Evolutionary conservation across 345 rosid genomes (phyloP).

Genomic region (Kernera saxatilis): DNA sequence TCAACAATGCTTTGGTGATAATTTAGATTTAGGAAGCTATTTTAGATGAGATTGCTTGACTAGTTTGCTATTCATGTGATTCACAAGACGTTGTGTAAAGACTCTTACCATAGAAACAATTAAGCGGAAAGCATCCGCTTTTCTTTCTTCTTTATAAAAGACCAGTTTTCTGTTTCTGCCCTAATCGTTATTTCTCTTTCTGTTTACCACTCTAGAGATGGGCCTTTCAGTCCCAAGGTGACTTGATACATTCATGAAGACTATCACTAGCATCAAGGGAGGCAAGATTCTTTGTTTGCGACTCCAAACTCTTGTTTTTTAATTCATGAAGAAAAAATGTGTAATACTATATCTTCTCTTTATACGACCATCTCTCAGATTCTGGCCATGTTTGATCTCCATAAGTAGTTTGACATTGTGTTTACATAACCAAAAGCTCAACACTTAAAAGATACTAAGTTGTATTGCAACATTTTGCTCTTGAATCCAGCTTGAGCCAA

Average conservation of each 20-base stretch:
- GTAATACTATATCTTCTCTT: constrained; percentile 11
- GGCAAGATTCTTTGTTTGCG: constrained; percentile 10
- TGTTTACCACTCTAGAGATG: constrained; percentile 48
- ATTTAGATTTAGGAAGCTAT: constrained; percentile 18
- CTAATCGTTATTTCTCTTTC: constrained; percentile 4
- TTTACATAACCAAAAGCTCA: neutral
- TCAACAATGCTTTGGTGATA: constrained; percentile 33
- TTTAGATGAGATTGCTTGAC: constrained; percentile 9
- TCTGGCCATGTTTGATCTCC: neutral
- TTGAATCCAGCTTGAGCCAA: constrained; percentile 66
- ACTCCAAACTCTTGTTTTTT: constrained; percentile 13
- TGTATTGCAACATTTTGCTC: constrained; percentile 19
- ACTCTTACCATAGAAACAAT: neutral
- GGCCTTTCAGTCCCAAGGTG: constrained; percentile 94
- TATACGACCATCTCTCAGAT: neutral
- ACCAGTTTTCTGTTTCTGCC: neutral
- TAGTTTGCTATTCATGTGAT: constrained; percentile 10
- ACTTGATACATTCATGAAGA: constrained; percentile 31
- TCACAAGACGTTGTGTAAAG: neutral
- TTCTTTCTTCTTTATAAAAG: neutral
- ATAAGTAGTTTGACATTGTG: neutral
- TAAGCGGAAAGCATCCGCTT: neutral
- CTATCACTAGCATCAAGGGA: constrained; percentile 28
- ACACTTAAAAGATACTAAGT: neutral
- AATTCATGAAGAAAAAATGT: neutral